Percentiles rank a stretch among this genome's conserved stretches.
Conservation (phyloP, 1,139 yeast genomes). For the Insectozyma bohioensis region DNA sequence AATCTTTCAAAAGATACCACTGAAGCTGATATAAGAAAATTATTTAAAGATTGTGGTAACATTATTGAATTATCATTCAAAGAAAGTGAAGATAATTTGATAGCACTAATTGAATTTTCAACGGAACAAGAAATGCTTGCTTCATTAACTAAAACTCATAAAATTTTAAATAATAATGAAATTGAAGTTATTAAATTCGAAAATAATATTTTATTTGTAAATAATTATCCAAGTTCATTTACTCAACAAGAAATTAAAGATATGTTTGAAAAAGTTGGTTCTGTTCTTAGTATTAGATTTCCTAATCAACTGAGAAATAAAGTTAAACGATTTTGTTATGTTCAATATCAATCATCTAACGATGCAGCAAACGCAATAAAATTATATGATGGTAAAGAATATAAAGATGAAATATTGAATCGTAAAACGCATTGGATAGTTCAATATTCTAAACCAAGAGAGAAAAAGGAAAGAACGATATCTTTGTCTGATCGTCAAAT, state of each 20-base stretch:
- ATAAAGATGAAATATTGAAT: constrained; percentile 21
- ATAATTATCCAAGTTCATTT: constrained; percentile 68
- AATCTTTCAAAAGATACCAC: constrained; percentile 32
- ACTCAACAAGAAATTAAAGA: constrained; percentile 38
- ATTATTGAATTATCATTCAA: constrained; percentile 34
- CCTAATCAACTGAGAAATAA: constrained; percentile 63
- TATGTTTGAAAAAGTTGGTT: constrained; percentile 48
- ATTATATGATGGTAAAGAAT: constrained; percentile 37
- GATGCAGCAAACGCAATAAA: constrained; percentile 51
- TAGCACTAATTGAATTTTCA: constrained; percentile 58
- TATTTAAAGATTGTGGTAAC: constrained; percentile 64
- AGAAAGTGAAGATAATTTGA: constrained; percentile 15
- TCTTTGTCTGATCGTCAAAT: constrained; percentile 27
- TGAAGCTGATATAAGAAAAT: constrained; percentile 33
- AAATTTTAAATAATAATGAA: constrained; percentile 39
- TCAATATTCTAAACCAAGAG: constrained; percentile 46
- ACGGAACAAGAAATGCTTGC: constrained; percentile 50
- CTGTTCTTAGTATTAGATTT: constrained; percentile 55
- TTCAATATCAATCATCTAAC: constrained; percentile 51
- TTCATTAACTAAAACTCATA: constrained; percentile 61
- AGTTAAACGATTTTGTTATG: constrained; percentile 72
- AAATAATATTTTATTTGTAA: constrained; percentile 59
- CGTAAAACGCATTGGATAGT: constrained; percentile 45
- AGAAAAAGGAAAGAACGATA: constrained; percentile 11
- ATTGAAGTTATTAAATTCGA: constrained; percentile 47